phyloP scores from a whole-genome alignment of 495 filamentous ascomycete genomes.

The Neurospora hispaniola region DNA sequence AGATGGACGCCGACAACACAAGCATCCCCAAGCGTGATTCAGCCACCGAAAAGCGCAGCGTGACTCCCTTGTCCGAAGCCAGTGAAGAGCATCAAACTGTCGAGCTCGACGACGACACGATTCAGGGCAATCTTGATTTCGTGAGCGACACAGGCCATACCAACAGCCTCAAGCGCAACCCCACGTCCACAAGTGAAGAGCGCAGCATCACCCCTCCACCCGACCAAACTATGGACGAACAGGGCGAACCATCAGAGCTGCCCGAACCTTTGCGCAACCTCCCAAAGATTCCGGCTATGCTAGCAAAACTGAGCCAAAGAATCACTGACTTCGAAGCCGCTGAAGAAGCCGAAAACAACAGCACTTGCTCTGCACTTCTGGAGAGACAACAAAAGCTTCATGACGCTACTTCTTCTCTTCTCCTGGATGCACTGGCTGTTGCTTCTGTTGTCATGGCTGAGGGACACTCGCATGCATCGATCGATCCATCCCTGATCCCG shows the following conservation, averaged over 20 bases:
- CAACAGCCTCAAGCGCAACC: background rate
- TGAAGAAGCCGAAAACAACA: background rate
- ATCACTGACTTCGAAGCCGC: background rate
- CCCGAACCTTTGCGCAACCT: background rate
- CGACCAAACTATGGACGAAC: background rate
- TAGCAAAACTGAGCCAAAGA: background rate
- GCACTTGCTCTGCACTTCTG: background rate
- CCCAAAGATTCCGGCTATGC: background rate
- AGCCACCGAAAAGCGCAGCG: background rate
- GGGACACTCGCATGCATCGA: background rate
- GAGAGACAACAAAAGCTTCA: background rate
- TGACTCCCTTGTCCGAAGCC: accelerated
- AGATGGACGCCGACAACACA: background rate
- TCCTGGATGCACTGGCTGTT: background rate
- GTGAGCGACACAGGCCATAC: background rate
- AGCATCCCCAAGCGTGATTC: background rate
- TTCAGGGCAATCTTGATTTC: accelerated
- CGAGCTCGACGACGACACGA: background rate
- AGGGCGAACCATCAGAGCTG: background rate
- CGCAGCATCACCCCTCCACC: background rate
- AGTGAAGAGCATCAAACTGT: background rate
- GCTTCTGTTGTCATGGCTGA: background rate
- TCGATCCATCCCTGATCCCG: background rate
- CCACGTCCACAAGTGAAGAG: background rate
- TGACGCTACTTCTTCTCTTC: background rate